Base-by-base conservation (phyloP, 202 grass and related monocot genomes). In the Digitaria exilis region DNA sequence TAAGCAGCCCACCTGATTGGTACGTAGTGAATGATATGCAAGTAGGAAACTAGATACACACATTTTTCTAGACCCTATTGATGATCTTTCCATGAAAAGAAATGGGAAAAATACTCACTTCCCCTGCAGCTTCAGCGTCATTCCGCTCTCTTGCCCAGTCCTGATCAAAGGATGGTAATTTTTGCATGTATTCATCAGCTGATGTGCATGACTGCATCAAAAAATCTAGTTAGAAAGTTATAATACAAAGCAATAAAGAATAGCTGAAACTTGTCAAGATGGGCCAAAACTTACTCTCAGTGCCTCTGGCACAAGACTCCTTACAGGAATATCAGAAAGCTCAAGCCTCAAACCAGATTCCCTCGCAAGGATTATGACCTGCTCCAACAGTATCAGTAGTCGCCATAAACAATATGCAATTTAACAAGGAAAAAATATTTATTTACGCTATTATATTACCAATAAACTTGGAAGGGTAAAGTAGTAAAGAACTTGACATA, bases 361-460 rank as follows among this genome's bases (percentile, higher is more conserved):
- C 78, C 92, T 92, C 22, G 89, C 92, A 54, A 94, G 92, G 69
- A 94, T 94, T 44, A 90, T 94, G 51, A 94, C 92, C 92, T 94
- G 68, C 48, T 60, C 77, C 77, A 31, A 74, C 44, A 41, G 43
- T 63, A 86, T 24, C 9, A 74, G 18, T 37, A 30, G 31, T 26
- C 60, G 3, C 16, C 4, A 30, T 29, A 32, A 65, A 77, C 55
- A 74, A 84, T 5, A 83, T 29, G 9, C 15, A 74, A 42, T 46
- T 49, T 44, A 42, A 50, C 2, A 67, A 56, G 34, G 9, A 57
- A 3, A 22, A 16, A 34, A 51, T 55, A 80, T 61, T 32, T 43
- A 14, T 29, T 44, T 57, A 34, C 12, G 39, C 15, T 82, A 17
- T 35, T 26, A 18, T 25, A 39, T 35, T 81, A 46, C 75, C 4